A percentile compares a stretch with the other conserved stretches of the same genome.
Evolutionary conservation across 148 eudicot species (phyloP).

Genomic region (Oxyria digyna): DNA sequence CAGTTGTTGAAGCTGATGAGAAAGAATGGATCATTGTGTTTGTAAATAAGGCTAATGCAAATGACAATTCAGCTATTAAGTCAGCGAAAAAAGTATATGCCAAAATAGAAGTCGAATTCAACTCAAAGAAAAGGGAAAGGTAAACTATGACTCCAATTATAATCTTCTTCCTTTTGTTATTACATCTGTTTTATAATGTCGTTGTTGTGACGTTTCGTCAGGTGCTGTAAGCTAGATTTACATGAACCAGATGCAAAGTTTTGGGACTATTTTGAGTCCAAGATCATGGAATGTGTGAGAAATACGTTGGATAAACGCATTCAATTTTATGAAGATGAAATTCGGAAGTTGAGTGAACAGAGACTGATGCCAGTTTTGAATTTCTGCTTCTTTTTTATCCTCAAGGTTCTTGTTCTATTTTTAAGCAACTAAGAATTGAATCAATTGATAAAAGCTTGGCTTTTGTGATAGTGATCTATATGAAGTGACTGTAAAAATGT

Average conservation of each 20-base stretch:
- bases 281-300: slow-evolving; percentile 72
- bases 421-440: not conserved
- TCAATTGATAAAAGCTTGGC: no score
- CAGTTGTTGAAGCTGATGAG: slow-evolving; percentile 85
- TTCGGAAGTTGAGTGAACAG: slow-evolving; percentile 94
- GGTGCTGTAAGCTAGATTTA: slow-evolving; percentile 91
- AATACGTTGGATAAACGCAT: slow-evolving; percentile 84
- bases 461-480: no score
- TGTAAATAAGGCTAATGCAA: slow-evolving; percentile 82
- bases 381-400: slow-evolving; percentile 87
- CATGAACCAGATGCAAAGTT: slow-evolving; percentile 68
- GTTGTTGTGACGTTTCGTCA: slow-evolving; percentile 9
- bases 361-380: slow-evolving; percentile 92
- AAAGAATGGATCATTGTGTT: slow-evolving; percentile 93
- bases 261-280: slow-evolving; percentile 90
- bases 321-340: slow-evolving; percentile 92
- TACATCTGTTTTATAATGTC: not conserved
- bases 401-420: slow-evolving; percentile 45
- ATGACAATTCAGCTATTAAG: slow-evolving; percentile 82
- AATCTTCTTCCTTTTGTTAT: not conserved
- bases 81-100: slow-evolving; percentile 94
- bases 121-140: slow-evolving; percentile 97
- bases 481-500: no score
- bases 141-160: slow-evolving; percentile 17
- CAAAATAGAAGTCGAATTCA: slow-evolving; percentile 88